A percentile compares a stretch with the other conserved stretches of the same genome.
phyloP scores from a whole-genome alignment of 768 basidiomycete genomes.

The Boletus insuetus region DNA sequence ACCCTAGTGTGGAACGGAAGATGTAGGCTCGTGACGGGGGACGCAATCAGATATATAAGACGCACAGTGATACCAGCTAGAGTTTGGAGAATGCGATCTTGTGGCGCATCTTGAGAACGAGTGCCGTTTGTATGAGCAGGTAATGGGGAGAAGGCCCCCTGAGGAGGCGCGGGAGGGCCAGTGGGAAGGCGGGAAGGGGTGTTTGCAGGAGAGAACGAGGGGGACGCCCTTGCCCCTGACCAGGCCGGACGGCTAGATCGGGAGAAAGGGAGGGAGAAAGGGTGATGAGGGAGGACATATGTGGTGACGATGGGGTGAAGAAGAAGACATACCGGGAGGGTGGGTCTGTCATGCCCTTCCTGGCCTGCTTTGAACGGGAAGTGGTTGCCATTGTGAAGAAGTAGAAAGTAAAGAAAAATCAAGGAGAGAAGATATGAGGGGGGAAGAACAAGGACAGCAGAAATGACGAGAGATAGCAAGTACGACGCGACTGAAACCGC shows the following conservation, averaged over 20 bases:
- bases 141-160: slow-evolving; percentile 44
- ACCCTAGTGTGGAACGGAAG: slow-evolving; percentile 45
- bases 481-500: slow-evolving; percentile 32
- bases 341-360: slow-evolving; percentile 61
- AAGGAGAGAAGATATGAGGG: slow-evolving; percentile 10
- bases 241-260: slow-evolving; percentile 51
- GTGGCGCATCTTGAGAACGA: slow-evolving; percentile 44
- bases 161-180: slow-evolving; percentile 35
- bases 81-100: slow-evolving; percentile 61
- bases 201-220: slow-evolving; percentile 60
- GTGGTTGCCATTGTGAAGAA: slow-evolving; percentile 54
- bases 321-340: slow-evolving; percentile 44
- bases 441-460: slow-evolving; percentile 29
- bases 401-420: too few species aligned
- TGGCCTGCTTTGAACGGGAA: slow-evolving; percentile 58
- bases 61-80: slow-evolving; percentile 71
- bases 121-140: slow-evolving; percentile 46
- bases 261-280: slow-evolving; percentile 5
- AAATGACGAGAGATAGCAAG: slow-evolving; percentile 37
- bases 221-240: slow-evolving; percentile 65
- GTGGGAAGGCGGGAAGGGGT: slow-evolving; percentile 42
- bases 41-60: slow-evolving; percentile 20
- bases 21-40: slow-evolving; percentile 13
- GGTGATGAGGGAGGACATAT: slow-evolving; percentile 10
- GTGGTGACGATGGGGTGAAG: slow-evolving; percentile 9